Evolutionary conservation across 139 green algal species (phyloP), one percentile per base, ranked within the genome.

Genomic region (Limnomonas spitsbergensis): DNA sequence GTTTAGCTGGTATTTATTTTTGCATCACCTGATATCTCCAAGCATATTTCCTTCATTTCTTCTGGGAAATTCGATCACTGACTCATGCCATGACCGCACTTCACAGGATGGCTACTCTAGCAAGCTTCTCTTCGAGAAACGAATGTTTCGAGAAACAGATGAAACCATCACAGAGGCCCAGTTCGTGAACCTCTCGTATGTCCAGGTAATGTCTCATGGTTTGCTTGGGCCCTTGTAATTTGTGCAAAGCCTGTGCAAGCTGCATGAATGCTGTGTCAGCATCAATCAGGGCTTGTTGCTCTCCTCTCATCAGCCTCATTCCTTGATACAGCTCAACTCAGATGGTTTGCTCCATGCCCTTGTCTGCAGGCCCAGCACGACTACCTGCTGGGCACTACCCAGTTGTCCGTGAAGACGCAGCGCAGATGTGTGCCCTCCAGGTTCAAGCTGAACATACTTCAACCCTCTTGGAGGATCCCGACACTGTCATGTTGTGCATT

Each of bases 81-180:
- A n/a, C n/a, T n/a, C n/a, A n/a, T n/a, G n/a, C n/a, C n/a, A n/a
- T n/a, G n/a, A n/a, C n/a, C n/a, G n/a, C n/a, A n/a, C n/a, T n/a
- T n/a, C n/a, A n/a, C 69, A 84, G 54, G 82, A 90, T 38, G 82
- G 80, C 38, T 89, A 75, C 52, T 70, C 85, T 35, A 88, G 71
- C 74, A 84, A 87, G 36, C 81, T 99, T 54, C 84, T 99, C 66
- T 98, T 98, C 90, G 98, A 98, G 89, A 98, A 98, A 89, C 90
- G 91, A 79, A 97, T 99, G 91, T 97, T 97, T 82, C 75, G 89
- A 26, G 96, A 98, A 81, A 96, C 94, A 0, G 96, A 99, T 83
- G 96, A 98, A 87, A 88, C 88, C 7, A 94, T 98, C 61, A 95
- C 88, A 3, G 96, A 99, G 85, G 91, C 94, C 3, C 88, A 95